A percentile compares a stretch with the other conserved stretches of the same genome.
phyloP scores from a whole-genome alignment of 352 stramenopile species.

The Phytophthora ohioensis region DNA sequence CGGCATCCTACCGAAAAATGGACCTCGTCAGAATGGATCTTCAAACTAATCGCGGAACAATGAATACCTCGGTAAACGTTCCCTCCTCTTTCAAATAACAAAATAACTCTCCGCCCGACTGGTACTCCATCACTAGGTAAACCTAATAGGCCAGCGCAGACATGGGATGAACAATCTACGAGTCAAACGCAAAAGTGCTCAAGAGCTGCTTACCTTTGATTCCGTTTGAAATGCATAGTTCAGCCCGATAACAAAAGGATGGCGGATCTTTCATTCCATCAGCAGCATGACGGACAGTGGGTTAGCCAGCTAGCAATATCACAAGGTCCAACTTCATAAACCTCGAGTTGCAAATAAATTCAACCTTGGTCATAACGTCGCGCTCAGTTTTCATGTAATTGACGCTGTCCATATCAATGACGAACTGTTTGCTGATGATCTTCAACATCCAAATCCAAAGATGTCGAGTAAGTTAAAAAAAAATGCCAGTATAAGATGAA shows the following conservation, averaged over 20 bases:
- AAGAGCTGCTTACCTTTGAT: conserved; percentile 60
- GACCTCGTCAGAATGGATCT: not conserved
- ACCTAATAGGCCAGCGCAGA: conserved; percentile 42
- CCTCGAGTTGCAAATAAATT: not conserved
- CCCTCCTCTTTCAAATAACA: conserved; percentile 74
- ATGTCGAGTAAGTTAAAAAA: not conserved
- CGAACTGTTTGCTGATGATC: conserved; percentile 88
- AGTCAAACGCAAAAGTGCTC: not conserved
- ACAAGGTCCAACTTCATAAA: not conserved
- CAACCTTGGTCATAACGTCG: conserved; percentile 88
- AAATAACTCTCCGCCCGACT: conserved; percentile 84
- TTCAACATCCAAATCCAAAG: conserved; percentile 32
- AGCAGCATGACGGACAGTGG: not conserved
- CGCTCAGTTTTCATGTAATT: conserved; percentile 84
- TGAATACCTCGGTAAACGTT: conserved; percentile 67
- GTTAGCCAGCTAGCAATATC: not conserved
- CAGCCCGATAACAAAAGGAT: conserved; percentile 85
- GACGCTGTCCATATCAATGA: conserved; percentile 83
- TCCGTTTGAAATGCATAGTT: conserved; percentile 86
- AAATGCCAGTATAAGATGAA: not conserved
- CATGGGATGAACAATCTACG: not conserved
- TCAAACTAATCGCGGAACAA: not conserved
- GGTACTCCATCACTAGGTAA: conserved; percentile 84
- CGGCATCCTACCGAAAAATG: conserved; percentile 52
- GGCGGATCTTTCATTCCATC: conserved; percentile 57